A percentile compares a stretch with the other conserved stretches of the same genome.
Conservation (phyloP, 768 basidiomycete species). For the Mycena galericulata region DNA sequence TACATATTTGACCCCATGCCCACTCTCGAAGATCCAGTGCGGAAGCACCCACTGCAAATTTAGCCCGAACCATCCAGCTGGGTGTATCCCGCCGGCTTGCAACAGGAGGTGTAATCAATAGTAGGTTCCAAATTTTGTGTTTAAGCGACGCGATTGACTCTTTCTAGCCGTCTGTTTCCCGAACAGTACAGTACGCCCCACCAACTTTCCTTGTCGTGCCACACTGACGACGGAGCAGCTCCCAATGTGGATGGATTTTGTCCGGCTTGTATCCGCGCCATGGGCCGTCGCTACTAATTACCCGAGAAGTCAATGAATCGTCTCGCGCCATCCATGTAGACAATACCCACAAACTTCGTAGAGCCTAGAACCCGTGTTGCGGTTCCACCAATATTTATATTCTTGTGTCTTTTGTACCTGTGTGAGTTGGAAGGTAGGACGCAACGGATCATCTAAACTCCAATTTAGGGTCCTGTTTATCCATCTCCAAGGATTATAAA, state of each 20-base stretch:
- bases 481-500: no score
- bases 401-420: neutral
- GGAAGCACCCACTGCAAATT: conserved; percentile 62
- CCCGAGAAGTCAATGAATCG: conserved; percentile 3
- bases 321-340: conserved; percentile 17
- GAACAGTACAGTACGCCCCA: conserved; percentile 57
- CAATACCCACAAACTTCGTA: conserved; percentile 9
- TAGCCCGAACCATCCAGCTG: conserved; percentile 62
- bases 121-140: conserved; percentile 45
- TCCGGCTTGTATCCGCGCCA: conserved; percentile 51
- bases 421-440: neutral
- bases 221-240: conserved; percentile 44
- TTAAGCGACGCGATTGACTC: conserved; percentile 23
- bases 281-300: conserved; percentile 29
- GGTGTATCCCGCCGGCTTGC: conserved; percentile 58
- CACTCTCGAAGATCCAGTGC: conserved; percentile 58
- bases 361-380: conserved; percentile 9
- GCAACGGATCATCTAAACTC: conserved; percentile 8
- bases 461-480: no score
- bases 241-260: conserved; percentile 56
- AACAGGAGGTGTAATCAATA: conserved; percentile 61
- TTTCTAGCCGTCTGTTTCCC: conserved; percentile 54
- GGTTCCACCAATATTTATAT: neutral
- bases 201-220: neutral
- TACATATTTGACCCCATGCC: conserved; percentile 6